These are phyloP conservation scores for Trichoderma hamatum DNA, from an alignment of 2,329 filamentous ascomycete species.

Conservation along the genomic window DNA sequence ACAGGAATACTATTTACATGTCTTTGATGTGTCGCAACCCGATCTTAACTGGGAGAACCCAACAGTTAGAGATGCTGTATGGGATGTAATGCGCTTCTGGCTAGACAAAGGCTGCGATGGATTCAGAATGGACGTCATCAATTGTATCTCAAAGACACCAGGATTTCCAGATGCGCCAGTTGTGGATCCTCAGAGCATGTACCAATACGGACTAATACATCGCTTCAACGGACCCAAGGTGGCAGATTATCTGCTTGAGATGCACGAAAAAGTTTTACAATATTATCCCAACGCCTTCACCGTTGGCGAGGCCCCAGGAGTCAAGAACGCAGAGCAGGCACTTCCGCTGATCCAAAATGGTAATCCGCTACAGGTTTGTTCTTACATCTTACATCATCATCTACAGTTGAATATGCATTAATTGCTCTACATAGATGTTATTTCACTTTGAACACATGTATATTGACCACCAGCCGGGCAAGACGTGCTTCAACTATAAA, in stretches of 20 bases:
- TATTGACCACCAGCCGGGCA: not conserved
- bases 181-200: constrained; percentile 38
- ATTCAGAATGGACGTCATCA: constrained; percentile 61
- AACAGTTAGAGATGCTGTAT: constrained; percentile 60
- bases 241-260: constrained; percentile 43
- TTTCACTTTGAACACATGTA: constrained; percentile 26
- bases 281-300: constrained; percentile 38
- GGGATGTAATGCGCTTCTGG: constrained; percentile 65
- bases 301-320: constrained; percentile 39
- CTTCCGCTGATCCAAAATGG: not conserved
- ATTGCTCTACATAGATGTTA: constrained; percentile 31
- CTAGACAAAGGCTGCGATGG: constrained; percentile 62
- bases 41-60: constrained; percentile 72
- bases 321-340: not conserved
- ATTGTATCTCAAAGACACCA: constrained; percentile 58
- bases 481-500: not conserved
- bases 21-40: constrained; percentile 65
- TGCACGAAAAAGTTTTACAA: constrained; percentile 45
- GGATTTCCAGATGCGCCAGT: constrained; percentile 51
- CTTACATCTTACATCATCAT: not conserved
- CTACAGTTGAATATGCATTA: not conserved
- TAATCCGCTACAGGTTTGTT: not conserved
- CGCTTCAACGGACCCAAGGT: constrained; percentile 60
- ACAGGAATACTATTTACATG: constrained; percentile 54
- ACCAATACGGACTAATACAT: constrained; percentile 44